Base-by-base conservation (phyloP, 2,329 filamentous ascomycete genomes). In the Trichoderma koningii region DNA sequence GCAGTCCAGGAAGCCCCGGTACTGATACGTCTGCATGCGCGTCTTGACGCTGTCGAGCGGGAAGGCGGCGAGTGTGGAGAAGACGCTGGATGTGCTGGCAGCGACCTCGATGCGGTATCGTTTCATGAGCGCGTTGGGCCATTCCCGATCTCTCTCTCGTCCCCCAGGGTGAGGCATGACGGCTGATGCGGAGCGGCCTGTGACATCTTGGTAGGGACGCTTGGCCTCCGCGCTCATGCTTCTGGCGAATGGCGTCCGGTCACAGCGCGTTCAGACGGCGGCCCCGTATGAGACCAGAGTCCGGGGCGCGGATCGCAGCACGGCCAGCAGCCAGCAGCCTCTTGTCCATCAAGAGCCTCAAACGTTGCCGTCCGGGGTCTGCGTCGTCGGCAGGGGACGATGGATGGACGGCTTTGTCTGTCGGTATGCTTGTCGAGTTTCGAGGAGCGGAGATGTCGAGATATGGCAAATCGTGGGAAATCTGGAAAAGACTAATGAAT, bases 11-110 rank as follows among this genome's bases (percentile, higher is more conserved):
- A 91, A 92, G 70, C 85, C 91, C 69, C 85, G 83, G 78, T 90
- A 93, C 68, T 89, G 87, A 78, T 95, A 94, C 69, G 90, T 91
- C 80, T 96, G 92, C 87, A 95, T 92, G 73, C 92, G 90, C 64
- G 90, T 93, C 82, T 96, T 96, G 75, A 94, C 89, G 72, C 92
- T 94, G 76, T 96, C 92, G 70, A 96, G 85, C 23, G 92, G 92
- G 74, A 94, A 96, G n/a, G 91, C 89, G 69, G 85, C 83, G 73
- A 92, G 84, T 48, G 91, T 95, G 44, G 90, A 92, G 64, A 94
- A 82, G 69, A 93, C 83, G 76, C 89, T 93, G 74, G 89, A 90
- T 45, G 87, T 82, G 77, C 88, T 90, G 51, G 92, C 91, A 67
- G 91, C 87, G 69, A 95, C 87, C 78, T 94, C 90, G 55, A 89